A percentile compares a stretch with the other conserved stretches of the same genome.
These are phyloP conservation scores for Porcisia deanei DNA, from an alignment of 208 protist species.

Conservation along the genomic window DNA sequence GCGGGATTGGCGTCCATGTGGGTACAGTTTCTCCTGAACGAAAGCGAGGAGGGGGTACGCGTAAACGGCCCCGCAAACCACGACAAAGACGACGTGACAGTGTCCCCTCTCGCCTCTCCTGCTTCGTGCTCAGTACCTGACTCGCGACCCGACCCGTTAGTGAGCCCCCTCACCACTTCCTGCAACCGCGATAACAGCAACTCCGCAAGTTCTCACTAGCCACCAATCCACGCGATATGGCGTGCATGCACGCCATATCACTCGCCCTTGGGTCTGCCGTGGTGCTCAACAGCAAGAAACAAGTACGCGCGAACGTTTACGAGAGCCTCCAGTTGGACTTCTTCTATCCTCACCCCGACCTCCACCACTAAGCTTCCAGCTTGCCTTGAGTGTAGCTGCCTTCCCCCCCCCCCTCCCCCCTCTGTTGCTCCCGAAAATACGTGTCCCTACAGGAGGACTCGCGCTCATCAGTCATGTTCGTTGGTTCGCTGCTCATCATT, in stretches of 20 bases:
- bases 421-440: too few species aligned
- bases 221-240: background rate
- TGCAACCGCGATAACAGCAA: background rate
- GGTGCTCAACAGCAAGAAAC: background rate
- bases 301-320: background rate
- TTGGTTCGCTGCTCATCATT: too few species aligned
- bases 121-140: background rate
- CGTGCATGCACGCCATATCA: background rate
- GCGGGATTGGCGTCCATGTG: slow-evolving; percentile 61
- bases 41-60: slow-evolving; percentile 37
- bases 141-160: background rate
- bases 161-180: background rate
- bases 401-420: too few species aligned
- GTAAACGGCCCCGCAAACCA: background rate
- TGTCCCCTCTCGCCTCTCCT: background rate
- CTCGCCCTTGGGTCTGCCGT: background rate
- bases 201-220: background rate
- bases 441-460: too few species aligned
- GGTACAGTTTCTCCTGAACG: slow-evolving; percentile 85
- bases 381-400: too few species aligned
- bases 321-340: background rate
- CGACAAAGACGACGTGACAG: background rate
- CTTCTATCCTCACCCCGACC: too few species aligned
- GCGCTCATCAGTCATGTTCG: too few species aligned
- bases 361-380: too few species aligned